Evolutionary conservation across 768 basidiomycete genomes (phyloP).

Genomic region (Cyathus striatus): DNA sequence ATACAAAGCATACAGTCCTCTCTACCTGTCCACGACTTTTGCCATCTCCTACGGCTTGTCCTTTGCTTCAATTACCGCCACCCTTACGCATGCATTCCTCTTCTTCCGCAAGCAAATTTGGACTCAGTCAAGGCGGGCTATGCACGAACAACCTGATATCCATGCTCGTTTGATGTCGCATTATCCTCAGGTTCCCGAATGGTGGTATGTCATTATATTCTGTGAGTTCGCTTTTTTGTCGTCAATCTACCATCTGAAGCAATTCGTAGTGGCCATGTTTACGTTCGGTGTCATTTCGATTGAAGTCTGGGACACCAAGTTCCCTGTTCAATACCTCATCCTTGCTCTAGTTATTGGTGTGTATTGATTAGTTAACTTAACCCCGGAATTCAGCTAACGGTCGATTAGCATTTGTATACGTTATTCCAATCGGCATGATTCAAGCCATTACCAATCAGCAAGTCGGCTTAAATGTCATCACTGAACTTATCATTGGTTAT

Average conservation of each 20-base stretch:
- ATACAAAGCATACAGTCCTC: slow-evolving; percentile 53
- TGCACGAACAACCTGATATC: slow-evolving; percentile 79
- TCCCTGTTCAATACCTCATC: slow-evolving; percentile 58
- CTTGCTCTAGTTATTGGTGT: neutral
- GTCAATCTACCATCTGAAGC: slow-evolving; percentile 2
- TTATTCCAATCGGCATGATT: slow-evolving; percentile 65
- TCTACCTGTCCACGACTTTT: slow-evolving; percentile 69
- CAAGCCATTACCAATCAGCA: slow-evolving; percentile 79
- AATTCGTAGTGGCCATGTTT: slow-evolving; percentile 50
- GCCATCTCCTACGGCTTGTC: slow-evolving; percentile 76
- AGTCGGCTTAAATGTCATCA: slow-evolving; percentile 69
- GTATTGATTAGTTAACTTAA: no score
- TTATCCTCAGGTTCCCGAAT: slow-evolving; percentile 75
- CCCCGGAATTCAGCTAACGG: no score
- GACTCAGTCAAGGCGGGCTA: slow-evolving; percentile 61
- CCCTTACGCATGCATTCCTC: slow-evolving; percentile 63
- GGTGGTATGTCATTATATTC: slow-evolving; percentile 79
- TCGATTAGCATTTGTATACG: slow-evolving; percentile 64
- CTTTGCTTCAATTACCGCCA: slow-evolving; percentile 79
- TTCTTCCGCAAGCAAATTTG: slow-evolving; percentile 80
- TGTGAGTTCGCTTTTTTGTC: slow-evolving; percentile 26
- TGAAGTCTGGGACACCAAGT: slow-evolving; percentile 64
- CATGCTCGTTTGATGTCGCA: slow-evolving; percentile 77
- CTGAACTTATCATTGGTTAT: slow-evolving; percentile 79
- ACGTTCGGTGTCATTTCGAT: slow-evolving; percentile 65